Evolutionary conservation across 495 filamentous ascomycete species (phyloP).

Genomic region (Aspergillus nanangensis): DNA sequence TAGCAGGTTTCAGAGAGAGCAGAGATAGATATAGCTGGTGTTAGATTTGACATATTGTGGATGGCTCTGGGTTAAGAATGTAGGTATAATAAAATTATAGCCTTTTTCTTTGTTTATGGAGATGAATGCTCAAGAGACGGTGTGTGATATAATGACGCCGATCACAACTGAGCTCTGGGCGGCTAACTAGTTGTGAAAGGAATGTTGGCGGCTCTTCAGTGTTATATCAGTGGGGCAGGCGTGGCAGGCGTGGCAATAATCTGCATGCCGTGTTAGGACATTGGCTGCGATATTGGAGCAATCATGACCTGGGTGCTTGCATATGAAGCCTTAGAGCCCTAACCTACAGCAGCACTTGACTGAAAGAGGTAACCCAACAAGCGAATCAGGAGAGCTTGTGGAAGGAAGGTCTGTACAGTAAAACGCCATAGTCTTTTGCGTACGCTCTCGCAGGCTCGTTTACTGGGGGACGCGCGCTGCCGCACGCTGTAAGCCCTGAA

Average conservation of each 20-base stretch:
- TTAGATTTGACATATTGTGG: background rate
- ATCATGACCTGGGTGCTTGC: background rate
- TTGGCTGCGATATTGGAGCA: constrained; percentile 1
- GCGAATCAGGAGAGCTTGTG: background rate
- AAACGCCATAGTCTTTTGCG: constrained; percentile 1
- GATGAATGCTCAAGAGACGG: constrained; percentile 2
- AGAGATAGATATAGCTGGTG: background rate
- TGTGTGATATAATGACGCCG: background rate
- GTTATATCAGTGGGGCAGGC: background rate
- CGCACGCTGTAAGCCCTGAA: no score
- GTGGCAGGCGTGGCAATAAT: background rate
- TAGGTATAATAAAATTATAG: background rate
- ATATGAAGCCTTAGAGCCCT: background rate
- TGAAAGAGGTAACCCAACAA: constrained; percentile 1
- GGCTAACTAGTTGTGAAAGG: background rate
- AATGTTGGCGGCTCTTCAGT: background rate
- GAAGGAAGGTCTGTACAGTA: background rate
- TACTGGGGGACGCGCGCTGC: no score
- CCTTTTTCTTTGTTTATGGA: constrained; percentile 6
- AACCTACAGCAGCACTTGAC: constrained; percentile 1
- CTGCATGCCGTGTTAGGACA: background rate
- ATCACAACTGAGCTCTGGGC: background rate
- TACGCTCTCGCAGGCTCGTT: no score
- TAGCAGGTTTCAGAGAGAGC: background rate
- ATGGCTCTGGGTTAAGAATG: background rate